Conservation (phyloP, 306 rosid species). For the Oxytropis ochrocephala region DNA sequence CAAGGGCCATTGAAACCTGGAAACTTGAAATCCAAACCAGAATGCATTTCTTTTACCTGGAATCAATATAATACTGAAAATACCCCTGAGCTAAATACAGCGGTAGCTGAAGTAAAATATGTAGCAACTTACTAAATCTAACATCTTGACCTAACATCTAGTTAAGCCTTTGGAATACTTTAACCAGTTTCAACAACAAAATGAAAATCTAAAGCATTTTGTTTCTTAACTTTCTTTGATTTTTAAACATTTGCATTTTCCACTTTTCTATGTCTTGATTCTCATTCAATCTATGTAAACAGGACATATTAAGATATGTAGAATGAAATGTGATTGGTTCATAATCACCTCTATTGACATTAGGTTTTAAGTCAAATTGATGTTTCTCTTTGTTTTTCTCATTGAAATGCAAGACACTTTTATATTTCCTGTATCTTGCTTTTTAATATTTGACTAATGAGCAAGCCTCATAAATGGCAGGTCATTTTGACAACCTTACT, state of each 20-base stretch:
- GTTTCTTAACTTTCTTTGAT: neutral
- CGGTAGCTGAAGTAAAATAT: too few species aligned
- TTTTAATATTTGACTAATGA: neutral
- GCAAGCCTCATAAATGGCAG: conserved; percentile 37
- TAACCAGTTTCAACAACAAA: too few species aligned
- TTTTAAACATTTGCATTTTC: neutral
- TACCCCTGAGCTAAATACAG: too few species aligned
- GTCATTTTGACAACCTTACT: conserved; percentile 81
- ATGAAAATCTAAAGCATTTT: too few species aligned
- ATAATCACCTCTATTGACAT: neutral
- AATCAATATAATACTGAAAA: too few species aligned
- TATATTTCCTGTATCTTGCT: neutral
- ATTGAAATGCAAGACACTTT: neutral
- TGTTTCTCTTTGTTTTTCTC: neutral
- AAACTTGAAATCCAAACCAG: too few species aligned
- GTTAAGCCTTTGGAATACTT: too few species aligned
- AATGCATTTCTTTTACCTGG: too few species aligned
- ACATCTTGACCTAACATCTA: too few species aligned
- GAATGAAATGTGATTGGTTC: neutral
- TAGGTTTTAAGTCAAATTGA: neutral
- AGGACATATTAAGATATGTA: neutral
- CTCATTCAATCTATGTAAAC: neutral
- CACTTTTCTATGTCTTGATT: neutral
- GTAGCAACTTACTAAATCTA: too few species aligned
- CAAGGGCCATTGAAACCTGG: too few species aligned